phyloP scores from a whole-genome alignment of 768 basidiomycete genomes.

The Serendipita sp. region DNA sequence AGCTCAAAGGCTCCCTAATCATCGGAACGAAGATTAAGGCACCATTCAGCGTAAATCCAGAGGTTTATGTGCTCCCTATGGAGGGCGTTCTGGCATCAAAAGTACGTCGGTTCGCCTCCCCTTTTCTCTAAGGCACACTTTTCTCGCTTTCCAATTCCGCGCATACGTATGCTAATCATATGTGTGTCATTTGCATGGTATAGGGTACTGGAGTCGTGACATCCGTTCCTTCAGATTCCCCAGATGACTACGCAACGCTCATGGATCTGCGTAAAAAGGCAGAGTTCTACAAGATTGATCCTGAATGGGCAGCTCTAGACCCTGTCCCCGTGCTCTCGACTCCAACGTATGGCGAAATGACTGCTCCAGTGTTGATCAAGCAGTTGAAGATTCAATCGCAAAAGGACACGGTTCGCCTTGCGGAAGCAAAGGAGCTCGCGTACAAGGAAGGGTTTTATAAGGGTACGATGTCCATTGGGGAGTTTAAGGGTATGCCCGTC shows the following conservation, averaged over 20 bases:
- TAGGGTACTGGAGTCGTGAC: conserved; percentile 97
- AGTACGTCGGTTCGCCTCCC: too few species aligned
- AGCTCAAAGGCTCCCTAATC: conserved; percentile 63
- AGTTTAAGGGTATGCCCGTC: conserved; percentile 77
- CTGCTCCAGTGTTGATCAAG: conserved; percentile 68
- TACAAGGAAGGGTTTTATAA: conserved; percentile 98
- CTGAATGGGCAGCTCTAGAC: conserved; percentile 70
- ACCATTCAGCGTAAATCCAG: conserved; percentile 62
- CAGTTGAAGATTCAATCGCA: conserved; percentile 90
- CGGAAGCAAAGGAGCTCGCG: conserved; percentile 92
- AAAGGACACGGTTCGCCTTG: conserved; percentile 83
- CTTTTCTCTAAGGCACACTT: too few species aligned
- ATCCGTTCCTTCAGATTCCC: conserved; percentile 95
- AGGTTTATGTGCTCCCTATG: conserved; percentile 98
- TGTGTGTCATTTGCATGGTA: too few species aligned
- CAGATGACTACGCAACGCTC: conserved; percentile 85
- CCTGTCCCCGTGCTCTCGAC: conserved; percentile 81
- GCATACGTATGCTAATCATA: too few species aligned
- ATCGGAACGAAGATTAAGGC: conserved; percentile 85
- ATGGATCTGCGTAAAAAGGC: conserved; percentile 91
- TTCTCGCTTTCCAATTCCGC: too few species aligned
- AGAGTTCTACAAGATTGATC: conserved; percentile 88
- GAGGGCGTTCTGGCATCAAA: conserved; percentile 94
- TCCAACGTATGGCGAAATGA: conserved; percentile 83
- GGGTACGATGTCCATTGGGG: conserved; percentile 81